Conservation (phyloP, 768 basidiomycete genomes). For the Pholiota molesta region DNA sequence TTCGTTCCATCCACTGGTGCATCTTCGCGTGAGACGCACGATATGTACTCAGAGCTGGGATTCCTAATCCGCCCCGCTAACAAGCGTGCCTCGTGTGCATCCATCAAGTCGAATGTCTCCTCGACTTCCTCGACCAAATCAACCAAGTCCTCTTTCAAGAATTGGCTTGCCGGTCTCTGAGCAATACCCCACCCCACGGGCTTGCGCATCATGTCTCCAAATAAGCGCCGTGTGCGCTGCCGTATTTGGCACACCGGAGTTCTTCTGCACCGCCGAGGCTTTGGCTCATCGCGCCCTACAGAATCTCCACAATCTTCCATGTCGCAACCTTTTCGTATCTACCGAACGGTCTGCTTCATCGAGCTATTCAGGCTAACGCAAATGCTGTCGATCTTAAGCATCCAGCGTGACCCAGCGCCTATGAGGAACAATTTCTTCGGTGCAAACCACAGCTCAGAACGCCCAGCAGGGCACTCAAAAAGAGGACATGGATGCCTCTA, state of each 20-base stretch:
- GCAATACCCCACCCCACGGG: not conserved
- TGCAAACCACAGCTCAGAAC: slow-evolving; percentile 8
- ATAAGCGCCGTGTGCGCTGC: slow-evolving; percentile 11
- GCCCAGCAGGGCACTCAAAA: slow-evolving; percentile 12
- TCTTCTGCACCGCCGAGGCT: not conserved
- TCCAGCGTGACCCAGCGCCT: slow-evolving; percentile 9
- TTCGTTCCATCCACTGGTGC: slow-evolving; percentile 35
- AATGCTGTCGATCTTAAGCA: not conserved
- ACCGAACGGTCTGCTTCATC: not conserved
- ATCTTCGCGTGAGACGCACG: slow-evolving; percentile 39
- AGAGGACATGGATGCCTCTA: slow-evolving; percentile 3
- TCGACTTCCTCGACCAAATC: slow-evolving; percentile 18
- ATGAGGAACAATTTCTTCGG: slow-evolving; percentile 5
- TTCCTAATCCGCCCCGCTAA: slow-evolving; percentile 34
- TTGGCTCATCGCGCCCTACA: not conserved
- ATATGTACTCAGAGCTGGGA: slow-evolving; percentile 41
- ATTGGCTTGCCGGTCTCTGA: slow-evolving; percentile 26
- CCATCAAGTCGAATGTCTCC: slow-evolving; percentile 15
- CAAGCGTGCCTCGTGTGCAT: slow-evolving; percentile 13
- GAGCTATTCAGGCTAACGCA: not conserved
- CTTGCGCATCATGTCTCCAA: slow-evolving; percentile 7
- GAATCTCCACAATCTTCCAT: not conserved
- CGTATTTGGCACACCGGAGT: not conserved
- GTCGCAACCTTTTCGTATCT: not conserved
- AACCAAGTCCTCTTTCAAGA: slow-evolving; percentile 22